These are phyloP conservation scores for Talaromyces borbonicus DNA, from an alignment of 495 filamentous ascomycete genomes.

Conservation along the genomic window DNA sequence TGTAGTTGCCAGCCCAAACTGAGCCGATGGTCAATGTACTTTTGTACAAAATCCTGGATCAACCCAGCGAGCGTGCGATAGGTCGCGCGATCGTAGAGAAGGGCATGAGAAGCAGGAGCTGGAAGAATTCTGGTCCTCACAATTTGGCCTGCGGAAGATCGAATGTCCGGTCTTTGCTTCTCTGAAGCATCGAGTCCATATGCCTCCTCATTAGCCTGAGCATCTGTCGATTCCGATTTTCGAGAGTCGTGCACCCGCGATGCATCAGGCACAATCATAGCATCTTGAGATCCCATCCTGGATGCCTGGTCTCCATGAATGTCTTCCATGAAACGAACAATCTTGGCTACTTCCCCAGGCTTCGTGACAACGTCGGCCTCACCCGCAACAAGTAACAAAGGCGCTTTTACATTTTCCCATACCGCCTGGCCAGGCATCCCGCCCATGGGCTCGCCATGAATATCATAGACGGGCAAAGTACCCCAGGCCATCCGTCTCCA, in stretches of 20 bases:
- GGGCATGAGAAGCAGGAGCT: slow-evolving; percentile 68
- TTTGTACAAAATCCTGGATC: slow-evolving; percentile 69
- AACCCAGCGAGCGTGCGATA: slow-evolving; percentile 69
- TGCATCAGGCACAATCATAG: slow-evolving; percentile 36
- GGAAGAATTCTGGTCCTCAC: slow-evolving; percentile 67
- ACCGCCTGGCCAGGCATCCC: slow-evolving; percentile 59
- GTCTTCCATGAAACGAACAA: slow-evolving; percentile 47
- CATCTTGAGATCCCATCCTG: slow-evolving; percentile 29
- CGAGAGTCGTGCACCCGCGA: slow-evolving; percentile 25
- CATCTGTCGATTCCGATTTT: slow-evolving; percentile 7
- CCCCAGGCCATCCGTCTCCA: slow-evolving; percentile 81
- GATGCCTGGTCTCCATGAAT: slow-evolving; percentile 12
- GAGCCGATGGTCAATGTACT: slow-evolving; percentile 66
- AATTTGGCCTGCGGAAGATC: slow-evolving; percentile 28
- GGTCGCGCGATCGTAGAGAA: slow-evolving; percentile 70
- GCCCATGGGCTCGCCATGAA: slow-evolving; percentile 37
- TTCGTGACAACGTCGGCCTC: slow-evolving; percentile 67
- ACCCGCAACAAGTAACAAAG: slow-evolving; percentile 71
- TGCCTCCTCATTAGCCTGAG: slow-evolving; percentile 18
- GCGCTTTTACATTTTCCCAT: slow-evolving; percentile 64
- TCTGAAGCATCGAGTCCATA: slow-evolving; percentile 16
- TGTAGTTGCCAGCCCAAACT: slow-evolving; percentile 84
- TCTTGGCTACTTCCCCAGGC: slow-evolving; percentile 58
- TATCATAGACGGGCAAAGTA: slow-evolving; percentile 44
- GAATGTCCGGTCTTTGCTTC: slow-evolving; percentile 11